A percentile compares a stretch with the other conserved stretches of the same genome.
Evolutionary conservation across 345 rosid species (phyloP).

Genomic region (Pistacia atlantica): DNA sequence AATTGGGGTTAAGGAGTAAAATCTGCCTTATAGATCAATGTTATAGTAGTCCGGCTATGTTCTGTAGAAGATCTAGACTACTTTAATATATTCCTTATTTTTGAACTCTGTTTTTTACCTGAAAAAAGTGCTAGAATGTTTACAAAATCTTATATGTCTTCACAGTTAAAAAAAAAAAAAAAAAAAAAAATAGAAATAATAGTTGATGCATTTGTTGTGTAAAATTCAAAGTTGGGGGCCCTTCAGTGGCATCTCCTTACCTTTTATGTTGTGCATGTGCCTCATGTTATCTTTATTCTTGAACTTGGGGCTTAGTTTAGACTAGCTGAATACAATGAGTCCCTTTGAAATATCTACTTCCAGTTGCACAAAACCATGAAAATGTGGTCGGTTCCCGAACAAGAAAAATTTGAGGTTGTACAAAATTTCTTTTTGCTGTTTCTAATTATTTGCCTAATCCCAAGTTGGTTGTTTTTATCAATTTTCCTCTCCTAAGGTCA

Average conservation of each 20-base stretch:
- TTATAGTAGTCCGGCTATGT: neutral
- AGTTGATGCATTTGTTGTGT: neutral
- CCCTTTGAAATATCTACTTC: neutral
- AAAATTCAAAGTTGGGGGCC: slow-evolving; percentile 5
- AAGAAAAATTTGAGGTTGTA: neutral
- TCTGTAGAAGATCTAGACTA: neutral
- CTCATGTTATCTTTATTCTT: neutral
- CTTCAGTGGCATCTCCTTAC: slow-evolving; percentile 13
- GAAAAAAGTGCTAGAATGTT: neutral
- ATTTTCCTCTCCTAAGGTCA: neutral
- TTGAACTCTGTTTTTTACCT: neutral
- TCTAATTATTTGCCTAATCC: neutral
- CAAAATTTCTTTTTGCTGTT: neutral
- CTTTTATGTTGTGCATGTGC: slow-evolving; percentile 28
- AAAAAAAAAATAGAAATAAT: no score
- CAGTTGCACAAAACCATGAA: neutral
- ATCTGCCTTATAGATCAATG: neutral
- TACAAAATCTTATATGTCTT: no score
- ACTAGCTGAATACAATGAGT: neutral
- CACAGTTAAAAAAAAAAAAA: neutral
- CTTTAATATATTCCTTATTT: neutral
- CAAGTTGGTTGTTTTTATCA: neutral
- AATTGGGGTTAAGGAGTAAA: neutral
- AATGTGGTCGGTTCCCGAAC: neutral
- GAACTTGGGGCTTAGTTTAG: neutral